These are phyloP conservation scores for Persicaria maculosa DNA, from an alignment of 148 eudicot genomes.

Conservation along the genomic window DNA sequence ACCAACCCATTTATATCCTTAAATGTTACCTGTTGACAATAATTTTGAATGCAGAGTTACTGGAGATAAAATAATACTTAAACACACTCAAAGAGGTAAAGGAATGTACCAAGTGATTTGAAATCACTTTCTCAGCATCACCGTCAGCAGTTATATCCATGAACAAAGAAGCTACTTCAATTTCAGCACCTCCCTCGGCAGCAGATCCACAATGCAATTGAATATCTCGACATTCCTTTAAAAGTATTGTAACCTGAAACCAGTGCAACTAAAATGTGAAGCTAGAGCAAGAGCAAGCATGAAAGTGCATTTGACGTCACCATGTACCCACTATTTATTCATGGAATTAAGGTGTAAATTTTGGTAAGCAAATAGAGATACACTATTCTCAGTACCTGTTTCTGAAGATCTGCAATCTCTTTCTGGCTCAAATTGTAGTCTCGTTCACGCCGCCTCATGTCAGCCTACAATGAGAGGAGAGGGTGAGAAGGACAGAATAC, in stretches of 20 bases:
- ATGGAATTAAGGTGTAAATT: not conserved
- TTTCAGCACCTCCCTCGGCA: constrained; percentile 25
- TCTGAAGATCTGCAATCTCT: constrained; percentile 80
- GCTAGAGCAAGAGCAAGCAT: not conserved
- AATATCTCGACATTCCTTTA: constrained; percentile 93
- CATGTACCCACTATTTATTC: too few species aligned
- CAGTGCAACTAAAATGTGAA: not conserved
- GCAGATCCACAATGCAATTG: constrained; percentile 81
- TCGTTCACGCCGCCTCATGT: constrained; percentile 69
- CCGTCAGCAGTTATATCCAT: constrained; percentile 30
- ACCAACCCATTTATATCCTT: constrained; percentile 88
- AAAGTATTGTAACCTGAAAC: constrained; percentile 57
- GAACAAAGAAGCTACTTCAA: constrained; percentile 17
- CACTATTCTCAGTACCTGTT: constrained; percentile 36
- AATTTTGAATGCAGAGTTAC: not conserved
- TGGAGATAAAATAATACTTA: not conserved
- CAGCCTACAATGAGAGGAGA: constrained; percentile 28
- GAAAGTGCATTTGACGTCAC: not conserved
- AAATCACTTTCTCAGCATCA: constrained; percentile 48
- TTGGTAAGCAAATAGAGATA: not conserved
- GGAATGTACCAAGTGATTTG: constrained; percentile 49
- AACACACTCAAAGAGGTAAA: not conserved
- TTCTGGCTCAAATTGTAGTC: constrained; percentile 52
- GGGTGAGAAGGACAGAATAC: constrained; percentile 8
- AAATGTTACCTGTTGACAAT: constrained; percentile 44